These are phyloP conservation scores for Yarrowia sp. DNA, from an alignment of 805 yeast genomes.

Conservation along the genomic window DNA sequence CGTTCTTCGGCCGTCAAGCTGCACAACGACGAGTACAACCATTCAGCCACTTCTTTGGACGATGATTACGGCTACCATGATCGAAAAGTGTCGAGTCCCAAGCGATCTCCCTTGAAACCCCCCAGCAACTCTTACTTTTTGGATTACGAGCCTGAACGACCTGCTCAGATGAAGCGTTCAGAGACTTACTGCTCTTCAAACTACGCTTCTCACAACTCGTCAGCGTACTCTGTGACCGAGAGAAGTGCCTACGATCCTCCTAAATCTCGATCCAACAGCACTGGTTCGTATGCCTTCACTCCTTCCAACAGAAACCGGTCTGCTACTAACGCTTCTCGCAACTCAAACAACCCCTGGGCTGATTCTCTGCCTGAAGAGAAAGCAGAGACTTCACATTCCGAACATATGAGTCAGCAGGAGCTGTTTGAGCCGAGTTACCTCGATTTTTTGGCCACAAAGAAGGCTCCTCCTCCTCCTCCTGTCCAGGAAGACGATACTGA, in stretches of 20 bases:
- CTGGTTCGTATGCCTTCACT: not conserved
- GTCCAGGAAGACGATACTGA: not conserved
- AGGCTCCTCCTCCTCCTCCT: constrained; percentile 17
- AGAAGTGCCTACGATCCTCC: not conserved
- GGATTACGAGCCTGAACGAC: constrained; percentile 5
- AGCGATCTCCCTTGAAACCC: constrained; percentile 13
- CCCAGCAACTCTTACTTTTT: not conserved
- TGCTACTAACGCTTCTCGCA: constrained; percentile 30
- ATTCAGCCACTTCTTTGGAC: constrained; percentile 29
- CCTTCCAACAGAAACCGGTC: not conserved
- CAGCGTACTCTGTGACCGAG: not conserved
- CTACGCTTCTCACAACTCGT: not conserved
- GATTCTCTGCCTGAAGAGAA: constrained; percentile 11
- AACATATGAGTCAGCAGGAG: constrained; percentile 21
- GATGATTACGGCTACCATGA: constrained; percentile 35
- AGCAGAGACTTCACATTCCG: not conserved
- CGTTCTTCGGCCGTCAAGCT: constrained; percentile 34
- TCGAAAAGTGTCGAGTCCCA: constrained; percentile 29
- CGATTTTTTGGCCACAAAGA: constrained; percentile 12
- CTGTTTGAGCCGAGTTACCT: constrained; percentile 9
- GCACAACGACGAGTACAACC: constrained; percentile 23
- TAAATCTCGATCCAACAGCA: not conserved
- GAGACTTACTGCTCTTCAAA: not conserved
- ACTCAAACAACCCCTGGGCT: constrained; percentile 23
- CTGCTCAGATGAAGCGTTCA: not conserved